phyloP scores from a whole-genome alignment of 1,284 basidiomycete genomes.

The Garcileccinum viscosum region DNA sequence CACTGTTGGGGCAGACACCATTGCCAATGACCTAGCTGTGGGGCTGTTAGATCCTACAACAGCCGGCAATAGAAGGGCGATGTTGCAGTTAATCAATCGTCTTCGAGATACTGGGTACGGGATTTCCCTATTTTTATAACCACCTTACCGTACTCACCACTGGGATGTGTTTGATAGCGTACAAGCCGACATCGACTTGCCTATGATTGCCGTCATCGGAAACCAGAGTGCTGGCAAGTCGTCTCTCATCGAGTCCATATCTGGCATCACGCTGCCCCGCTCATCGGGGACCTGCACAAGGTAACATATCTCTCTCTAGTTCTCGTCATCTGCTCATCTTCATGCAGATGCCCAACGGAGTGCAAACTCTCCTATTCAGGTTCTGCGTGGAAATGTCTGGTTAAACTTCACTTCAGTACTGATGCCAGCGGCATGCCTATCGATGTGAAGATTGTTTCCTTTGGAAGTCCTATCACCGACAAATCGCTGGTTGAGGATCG shows the following conservation, averaged over 20 bases:
- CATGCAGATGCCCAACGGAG: slow-evolving; percentile 71
- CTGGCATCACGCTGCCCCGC: slow-evolving; percentile 71
- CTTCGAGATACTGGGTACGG: slow-evolving; percentile 55
- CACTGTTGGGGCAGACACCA: background rate
- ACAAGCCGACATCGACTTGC: slow-evolving; percentile 70
- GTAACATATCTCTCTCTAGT: slow-evolving; percentile 34
- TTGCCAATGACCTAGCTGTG: slow-evolving; percentile 26
- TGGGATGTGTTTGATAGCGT: slow-evolving; percentile 46
- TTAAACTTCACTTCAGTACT: slow-evolving; percentile 60
- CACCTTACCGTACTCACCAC: background rate
- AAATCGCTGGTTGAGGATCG: slow-evolving; percentile 66
- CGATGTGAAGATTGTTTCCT: slow-evolving; percentile 48
- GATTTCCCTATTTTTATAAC: background rate
- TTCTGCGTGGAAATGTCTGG: slow-evolving; percentile 62
- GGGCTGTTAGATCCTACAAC: slow-evolving; percentile 47
- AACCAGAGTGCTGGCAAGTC: slow-evolving; percentile 76
- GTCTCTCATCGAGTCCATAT: slow-evolving; percentile 76
- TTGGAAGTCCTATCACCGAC: slow-evolving; percentile 59
- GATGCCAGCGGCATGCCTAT: slow-evolving; percentile 51
- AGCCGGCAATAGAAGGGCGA: background rate
- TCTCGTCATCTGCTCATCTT: background rate
- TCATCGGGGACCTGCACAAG: slow-evolving; percentile 72
- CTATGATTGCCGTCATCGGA: slow-evolving; percentile 72
- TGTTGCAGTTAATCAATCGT: background rate
- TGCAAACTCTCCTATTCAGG: slow-evolving; percentile 59